These are phyloP conservation scores for Lanmaoa pseudosensibilis DNA, from an alignment of 768 basidiomycete genomes.

Conservation along the genomic window DNA sequence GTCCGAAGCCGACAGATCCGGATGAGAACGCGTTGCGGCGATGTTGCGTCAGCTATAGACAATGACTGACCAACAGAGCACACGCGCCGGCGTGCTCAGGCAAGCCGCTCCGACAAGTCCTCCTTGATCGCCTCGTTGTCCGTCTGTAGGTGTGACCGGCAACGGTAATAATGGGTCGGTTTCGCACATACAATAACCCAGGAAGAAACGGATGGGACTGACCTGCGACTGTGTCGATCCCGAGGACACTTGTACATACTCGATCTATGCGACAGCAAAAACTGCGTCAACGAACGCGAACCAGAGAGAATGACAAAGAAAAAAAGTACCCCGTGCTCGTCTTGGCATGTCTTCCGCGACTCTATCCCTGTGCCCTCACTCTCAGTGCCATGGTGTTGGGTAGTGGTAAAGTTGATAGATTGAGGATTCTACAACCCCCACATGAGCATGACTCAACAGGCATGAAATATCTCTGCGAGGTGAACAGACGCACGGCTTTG, in stretches of 20 bases:
- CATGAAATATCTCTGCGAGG: not conserved
- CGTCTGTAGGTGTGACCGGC: not conserved
- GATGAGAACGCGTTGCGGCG: not conserved
- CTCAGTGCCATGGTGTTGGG: not conserved
- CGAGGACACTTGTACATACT: slow-evolving; percentile 16
- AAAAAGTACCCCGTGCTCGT: slow-evolving; percentile 12
- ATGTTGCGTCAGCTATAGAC: not conserved
- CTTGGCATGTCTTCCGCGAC: slow-evolving; percentile 14
- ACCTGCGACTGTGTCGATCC: slow-evolving; percentile 25
- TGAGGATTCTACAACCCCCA: slow-evolving; percentile 13
- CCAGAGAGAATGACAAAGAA: no score
- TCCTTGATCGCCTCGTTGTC: slow-evolving; percentile 1
- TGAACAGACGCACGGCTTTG: slow-evolving; percentile 18
- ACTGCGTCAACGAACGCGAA: not conserved
- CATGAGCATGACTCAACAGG: not conserved
- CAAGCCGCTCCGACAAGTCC: not conserved
- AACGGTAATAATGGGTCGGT: not conserved
- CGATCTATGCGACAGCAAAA: slow-evolving; percentile 3
- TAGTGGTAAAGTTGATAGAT: slow-evolving; percentile 16
- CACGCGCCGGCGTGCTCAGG: not conserved
- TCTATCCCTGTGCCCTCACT: slow-evolving; percentile 15
- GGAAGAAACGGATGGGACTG: not conserved
- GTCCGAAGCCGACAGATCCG: not conserved
- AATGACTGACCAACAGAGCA: not conserved
- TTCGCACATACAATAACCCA: no score